Evolutionary conservation across 1,284 basidiomycete species (phyloP).

Genomic region (Trametes versicolor): DNA sequence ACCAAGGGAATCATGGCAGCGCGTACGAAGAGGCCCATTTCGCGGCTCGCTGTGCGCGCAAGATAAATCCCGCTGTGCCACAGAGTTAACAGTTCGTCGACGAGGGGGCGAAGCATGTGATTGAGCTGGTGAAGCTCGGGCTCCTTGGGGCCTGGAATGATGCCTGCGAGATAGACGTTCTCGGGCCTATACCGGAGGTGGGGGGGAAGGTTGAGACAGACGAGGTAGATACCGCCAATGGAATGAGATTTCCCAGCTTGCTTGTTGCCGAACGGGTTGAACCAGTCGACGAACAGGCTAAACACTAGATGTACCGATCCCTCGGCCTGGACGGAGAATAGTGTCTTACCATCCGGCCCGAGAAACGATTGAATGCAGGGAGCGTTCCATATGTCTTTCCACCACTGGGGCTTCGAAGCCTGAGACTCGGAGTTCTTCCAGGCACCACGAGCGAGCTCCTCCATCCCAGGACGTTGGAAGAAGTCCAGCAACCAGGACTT

Average conservation of each 20-base stretch:
- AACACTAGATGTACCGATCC: slow-evolving; percentile 35
- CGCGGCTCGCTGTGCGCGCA: slow-evolving; percentile 2
- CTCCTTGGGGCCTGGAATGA: slow-evolving; percentile 35
- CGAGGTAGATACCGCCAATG: slow-evolving; percentile 31
- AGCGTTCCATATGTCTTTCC: slow-evolving; percentile 16
- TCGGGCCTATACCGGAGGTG: slow-evolving; percentile 36
- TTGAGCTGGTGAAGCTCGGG: slow-evolving; percentile 33
- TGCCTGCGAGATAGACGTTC: slow-evolving; percentile 39
- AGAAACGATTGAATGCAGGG: slow-evolving; percentile 8
- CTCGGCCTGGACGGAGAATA: slow-evolving; percentile 11
- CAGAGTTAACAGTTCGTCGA: slow-evolving; percentile 32
- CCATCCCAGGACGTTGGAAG: background rate
- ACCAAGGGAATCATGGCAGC: slow-evolving; percentile 33
- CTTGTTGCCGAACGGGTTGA: slow-evolving; percentile 43
- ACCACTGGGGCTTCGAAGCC: background rate
- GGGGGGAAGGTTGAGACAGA: slow-evolving; percentile 37
- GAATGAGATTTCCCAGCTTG: slow-evolving; percentile 37
- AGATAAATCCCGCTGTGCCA: slow-evolving; percentile 34
- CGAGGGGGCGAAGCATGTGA: slow-evolving; percentile 34
- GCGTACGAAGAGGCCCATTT: slow-evolving; percentile 22
- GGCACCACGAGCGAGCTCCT: background rate
- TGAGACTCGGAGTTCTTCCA: background rate
- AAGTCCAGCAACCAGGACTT: background rate
- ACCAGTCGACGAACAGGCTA: slow-evolving; percentile 42
- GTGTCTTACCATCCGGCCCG: slow-evolving; percentile 18